These are phyloP conservation scores for Ceratocystis huliohia DNA, from an alignment of 2,329 filamentous ascomycete species.

Conservation along the genomic window DNA sequence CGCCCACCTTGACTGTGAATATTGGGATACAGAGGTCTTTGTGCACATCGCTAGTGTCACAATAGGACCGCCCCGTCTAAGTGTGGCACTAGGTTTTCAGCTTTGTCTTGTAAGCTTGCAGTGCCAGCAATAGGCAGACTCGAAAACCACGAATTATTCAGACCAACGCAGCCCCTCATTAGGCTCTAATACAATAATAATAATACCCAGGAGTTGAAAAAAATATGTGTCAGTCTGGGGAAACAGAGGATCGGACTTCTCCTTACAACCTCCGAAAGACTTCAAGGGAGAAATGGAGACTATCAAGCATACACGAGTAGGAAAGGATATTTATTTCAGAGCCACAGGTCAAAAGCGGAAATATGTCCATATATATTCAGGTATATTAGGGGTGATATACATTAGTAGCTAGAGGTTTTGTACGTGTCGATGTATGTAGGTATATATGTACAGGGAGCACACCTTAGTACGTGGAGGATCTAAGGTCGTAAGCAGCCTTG, in stretches of 20 bases:
- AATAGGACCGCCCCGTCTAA: background rate
- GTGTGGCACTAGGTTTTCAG: background rate
- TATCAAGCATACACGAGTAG: background rate
- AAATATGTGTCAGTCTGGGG: no score
- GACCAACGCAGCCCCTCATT: background rate
- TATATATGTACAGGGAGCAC: conserved; percentile 1
- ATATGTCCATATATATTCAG: background rate
- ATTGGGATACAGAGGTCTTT: background rate
- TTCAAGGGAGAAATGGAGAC: no score
- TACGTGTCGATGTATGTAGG: conserved; percentile 2
- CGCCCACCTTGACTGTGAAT: background rate
- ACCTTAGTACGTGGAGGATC: conserved; percentile 1
- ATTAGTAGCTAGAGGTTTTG: background rate
- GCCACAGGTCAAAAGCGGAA: background rate
- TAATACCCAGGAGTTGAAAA: no score
- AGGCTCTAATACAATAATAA: no score
- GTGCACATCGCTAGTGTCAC: background rate
- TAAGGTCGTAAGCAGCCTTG: conserved; percentile 9
- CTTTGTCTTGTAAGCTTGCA: conserved; percentile 1
- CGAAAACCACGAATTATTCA: background rate
- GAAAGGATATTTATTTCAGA: no score
- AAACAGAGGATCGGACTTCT: no score
- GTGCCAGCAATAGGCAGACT: background rate
- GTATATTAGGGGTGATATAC: background rate
- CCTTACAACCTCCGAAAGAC: no score